Percentiles rank a stretch among this genome's conserved stretches.
These are phyloP conservation scores for Hypoxylon sp. DNA, from an alignment of 2,329 filamentous ascomycete species.

Conservation along the genomic window DNA sequence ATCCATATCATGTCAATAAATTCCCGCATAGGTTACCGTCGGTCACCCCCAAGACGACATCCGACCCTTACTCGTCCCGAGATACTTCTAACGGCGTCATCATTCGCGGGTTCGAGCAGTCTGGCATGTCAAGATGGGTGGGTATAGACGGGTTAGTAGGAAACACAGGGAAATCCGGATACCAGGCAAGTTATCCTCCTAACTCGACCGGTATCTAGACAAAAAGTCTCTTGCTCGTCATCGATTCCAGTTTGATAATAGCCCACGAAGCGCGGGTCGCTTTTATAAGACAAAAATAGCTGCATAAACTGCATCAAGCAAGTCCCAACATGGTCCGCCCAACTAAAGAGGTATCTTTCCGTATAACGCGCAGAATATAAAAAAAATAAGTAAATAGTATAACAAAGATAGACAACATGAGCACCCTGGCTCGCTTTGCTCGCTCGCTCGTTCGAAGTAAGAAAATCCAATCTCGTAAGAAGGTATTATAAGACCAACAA, in stretches of 20 bases:
- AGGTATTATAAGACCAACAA: constrained; percentile 31
- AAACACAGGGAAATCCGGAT: neutral
- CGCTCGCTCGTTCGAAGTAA: constrained; percentile 25
- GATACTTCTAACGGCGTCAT: constrained; percentile 5
- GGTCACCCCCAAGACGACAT: constrained; percentile 2
- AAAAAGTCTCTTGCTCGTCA: constrained; percentile 8
- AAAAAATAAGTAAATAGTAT: constrained; percentile 36
- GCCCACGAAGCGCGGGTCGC: constrained; percentile 7
- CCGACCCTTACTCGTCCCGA: constrained; percentile 8
- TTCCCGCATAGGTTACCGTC: constrained; percentile 19
- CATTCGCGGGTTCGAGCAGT: constrained; percentile 2
- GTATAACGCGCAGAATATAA: constrained; percentile 16
- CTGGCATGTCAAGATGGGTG: neutral
- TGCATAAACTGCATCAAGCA: neutral
- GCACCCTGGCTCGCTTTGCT: constrained; percentile 9
- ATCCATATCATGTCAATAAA: constrained; percentile 19
- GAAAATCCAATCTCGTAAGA: constrained; percentile 34
- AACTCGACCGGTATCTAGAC: constrained; percentile 6
- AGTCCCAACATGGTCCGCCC: constrained; percentile 10
- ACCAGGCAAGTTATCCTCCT: constrained; percentile 7
- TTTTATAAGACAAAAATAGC: constrained; percentile 17
- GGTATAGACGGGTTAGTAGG: neutral
- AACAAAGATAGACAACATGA: constrained; percentile 19
- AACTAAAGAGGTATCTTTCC: constrained; percentile 40
- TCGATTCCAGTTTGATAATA: constrained; percentile 6